Evolutionary conservation across 768 basidiomycete species (phyloP).

Genomic region (Multifurca ochricompacta): DNA sequence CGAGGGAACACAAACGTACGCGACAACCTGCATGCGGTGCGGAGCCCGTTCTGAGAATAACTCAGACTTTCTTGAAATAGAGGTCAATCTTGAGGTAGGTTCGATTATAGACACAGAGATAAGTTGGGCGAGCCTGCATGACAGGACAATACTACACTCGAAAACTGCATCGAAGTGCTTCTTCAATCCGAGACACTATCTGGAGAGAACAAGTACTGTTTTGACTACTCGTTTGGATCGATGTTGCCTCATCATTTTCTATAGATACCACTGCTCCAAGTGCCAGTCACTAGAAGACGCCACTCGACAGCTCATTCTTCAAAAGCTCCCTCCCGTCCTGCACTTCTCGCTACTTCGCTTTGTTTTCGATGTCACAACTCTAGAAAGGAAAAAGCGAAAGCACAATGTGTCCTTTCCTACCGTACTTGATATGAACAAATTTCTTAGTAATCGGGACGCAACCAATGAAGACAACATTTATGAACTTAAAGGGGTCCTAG

Average conservation of each 20-base stretch:
- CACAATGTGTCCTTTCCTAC: constrained; percentile 71
- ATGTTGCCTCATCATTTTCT: background rate
- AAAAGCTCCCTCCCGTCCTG: constrained; percentile 72
- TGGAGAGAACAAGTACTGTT: constrained; percentile 73
- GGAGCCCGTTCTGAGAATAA: constrained; percentile 56
- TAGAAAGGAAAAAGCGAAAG: constrained; percentile 85
- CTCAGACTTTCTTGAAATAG: constrained; percentile 80
- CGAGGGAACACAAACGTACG: constrained; percentile 77
- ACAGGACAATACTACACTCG: constrained; percentile 64
- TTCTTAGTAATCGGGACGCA: constrained; percentile 30
- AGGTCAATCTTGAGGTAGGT: constrained; percentile 71
- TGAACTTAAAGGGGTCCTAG: constrained; percentile 73
- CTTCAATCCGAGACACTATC: constrained; percentile 65
- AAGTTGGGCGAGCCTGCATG: background rate
- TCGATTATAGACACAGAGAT: background rate
- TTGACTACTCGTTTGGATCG: background rate
- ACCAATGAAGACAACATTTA: constrained; percentile 42
- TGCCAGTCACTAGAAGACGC: constrained; percentile 75
- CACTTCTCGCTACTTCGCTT: constrained; percentile 94
- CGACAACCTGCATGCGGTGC: constrained; percentile 71
- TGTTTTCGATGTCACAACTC: constrained; percentile 69
- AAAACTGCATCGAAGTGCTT: constrained; percentile 59
- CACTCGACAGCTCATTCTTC: constrained; percentile 64
- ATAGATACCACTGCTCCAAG: constrained; percentile 71
- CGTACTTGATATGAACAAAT: constrained; percentile 63